Percentiles rank a stretch among this genome's conserved stretches.
Conservation (phyloP, 192 early-diverging fungal species). For the Backusella westeae region DNA sequence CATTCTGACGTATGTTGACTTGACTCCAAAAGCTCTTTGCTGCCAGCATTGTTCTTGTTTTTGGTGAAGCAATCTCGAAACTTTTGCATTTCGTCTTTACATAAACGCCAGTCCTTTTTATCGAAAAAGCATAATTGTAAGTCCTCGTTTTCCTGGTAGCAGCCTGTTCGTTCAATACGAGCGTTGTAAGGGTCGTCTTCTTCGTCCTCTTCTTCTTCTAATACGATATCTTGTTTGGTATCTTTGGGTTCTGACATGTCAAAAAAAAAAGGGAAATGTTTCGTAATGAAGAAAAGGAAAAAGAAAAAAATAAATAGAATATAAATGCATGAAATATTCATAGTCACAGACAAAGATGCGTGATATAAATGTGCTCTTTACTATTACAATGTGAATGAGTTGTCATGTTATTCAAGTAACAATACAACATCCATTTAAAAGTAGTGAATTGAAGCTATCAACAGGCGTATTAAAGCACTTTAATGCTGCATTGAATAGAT, state of each 20-base stretch:
- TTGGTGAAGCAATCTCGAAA: conserved; percentile 78
- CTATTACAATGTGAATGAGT: too few species aligned
- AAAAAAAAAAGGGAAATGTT: background rate
- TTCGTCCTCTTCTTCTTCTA: conserved; percentile 38
- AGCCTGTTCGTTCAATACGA: conserved; percentile 78
- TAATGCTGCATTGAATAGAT: too few species aligned
- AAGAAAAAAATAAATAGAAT: too few species aligned
- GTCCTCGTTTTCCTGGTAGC: conserved; percentile 74
- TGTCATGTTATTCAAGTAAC: too few species aligned
- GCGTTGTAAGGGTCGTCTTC: conserved; percentile 81
- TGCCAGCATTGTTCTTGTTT: conserved; percentile 32
- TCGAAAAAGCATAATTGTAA: conserved; percentile 84
- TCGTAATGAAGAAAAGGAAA: too few species aligned
- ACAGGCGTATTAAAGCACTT: too few species aligned
- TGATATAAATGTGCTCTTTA: too few species aligned
- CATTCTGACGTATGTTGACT: background rate
- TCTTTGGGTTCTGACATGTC: background rate
- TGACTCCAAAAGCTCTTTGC: conserved; percentile 18
- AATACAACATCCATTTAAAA: too few species aligned
- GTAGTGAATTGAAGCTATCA: too few species aligned
- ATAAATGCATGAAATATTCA: too few species aligned
- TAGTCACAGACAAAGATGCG: too few species aligned
- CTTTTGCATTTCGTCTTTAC: conserved; percentile 69
- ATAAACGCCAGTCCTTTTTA: conserved; percentile 86
- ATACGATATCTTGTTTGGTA: background rate